Conservation (phyloP, 208 protist species). For the Porcisia hertigi region DNA sequence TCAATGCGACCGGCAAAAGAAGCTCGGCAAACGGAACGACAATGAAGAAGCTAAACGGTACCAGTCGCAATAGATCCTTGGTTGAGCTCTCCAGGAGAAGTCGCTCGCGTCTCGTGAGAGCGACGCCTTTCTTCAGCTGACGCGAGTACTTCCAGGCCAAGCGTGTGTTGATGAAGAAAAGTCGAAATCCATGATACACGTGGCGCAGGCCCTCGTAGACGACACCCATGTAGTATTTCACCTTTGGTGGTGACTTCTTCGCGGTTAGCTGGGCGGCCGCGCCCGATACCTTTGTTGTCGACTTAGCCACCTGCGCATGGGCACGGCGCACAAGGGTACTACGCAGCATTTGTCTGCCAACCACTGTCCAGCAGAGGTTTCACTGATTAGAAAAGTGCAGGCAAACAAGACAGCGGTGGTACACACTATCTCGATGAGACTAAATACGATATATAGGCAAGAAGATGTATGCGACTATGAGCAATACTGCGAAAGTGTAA, state of each 20-base stretch:
- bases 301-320: constrained; percentile 24
- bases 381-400: not conserved
- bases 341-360: constrained; percentile 36
- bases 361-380: constrained; percentile 6
- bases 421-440: not conserved
- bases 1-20: constrained; percentile 94
- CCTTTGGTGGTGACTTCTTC: constrained; percentile 27
- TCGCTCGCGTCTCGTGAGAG: constrained; percentile 85
- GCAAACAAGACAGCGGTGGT: not conserved
- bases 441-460: constrained; percentile 1
- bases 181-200: constrained; percentile 87
- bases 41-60: constrained; percentile 97
- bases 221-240: constrained; percentile 39
- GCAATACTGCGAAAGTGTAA: not conserved
- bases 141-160: constrained; percentile 89
- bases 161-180: constrained; percentile 89
- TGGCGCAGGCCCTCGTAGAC: constrained; percentile 73
- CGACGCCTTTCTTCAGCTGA: constrained; percentile 82
- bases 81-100: constrained; percentile 92
- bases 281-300: constrained; percentile 10
- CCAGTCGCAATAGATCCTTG: constrained; percentile 94
- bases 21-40: constrained; percentile 96
- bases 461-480: constrained; percentile 1
- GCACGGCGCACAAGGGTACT: constrained; percentile 35
- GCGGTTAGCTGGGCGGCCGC: constrained; percentile 18